Percentiles rank a stretch among this genome's conserved stretches.
These are phyloP conservation scores for Dichomitus squalens DNA, from an alignment of 1,284 basidiomycete genomes.

Conservation along the genomic window DNA sequence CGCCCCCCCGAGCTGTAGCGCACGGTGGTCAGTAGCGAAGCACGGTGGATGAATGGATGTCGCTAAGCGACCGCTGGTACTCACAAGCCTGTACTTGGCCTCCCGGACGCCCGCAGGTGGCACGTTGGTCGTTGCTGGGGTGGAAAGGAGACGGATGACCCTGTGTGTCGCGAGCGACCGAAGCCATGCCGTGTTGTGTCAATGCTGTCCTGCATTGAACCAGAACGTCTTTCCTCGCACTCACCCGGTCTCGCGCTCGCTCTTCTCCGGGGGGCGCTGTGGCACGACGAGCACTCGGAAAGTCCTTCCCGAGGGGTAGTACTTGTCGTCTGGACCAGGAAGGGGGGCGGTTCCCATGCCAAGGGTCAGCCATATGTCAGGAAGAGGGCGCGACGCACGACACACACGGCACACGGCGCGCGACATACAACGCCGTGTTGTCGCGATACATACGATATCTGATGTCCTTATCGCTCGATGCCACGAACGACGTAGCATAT, in stretches of 20 bases:
- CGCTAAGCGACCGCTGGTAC: not conserved
- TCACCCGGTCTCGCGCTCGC: slow-evolving; percentile 33
- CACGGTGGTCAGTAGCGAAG: slow-evolving; percentile 3
- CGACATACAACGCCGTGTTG: not conserved
- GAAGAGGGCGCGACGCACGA: too few species aligned
- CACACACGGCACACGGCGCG: not conserved
- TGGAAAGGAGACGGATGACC: slow-evolving; percentile 37
- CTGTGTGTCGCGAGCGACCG: slow-evolving; percentile 24
- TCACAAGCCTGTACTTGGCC: slow-evolving; percentile 1
- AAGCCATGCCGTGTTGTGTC: slow-evolving; percentile 15
- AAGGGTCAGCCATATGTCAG: slow-evolving; percentile 6
- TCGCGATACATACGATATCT: not conserved
- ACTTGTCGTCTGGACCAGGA: slow-evolving; percentile 26
- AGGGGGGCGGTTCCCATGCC: not conserved
- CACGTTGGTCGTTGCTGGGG: slow-evolving; percentile 25
- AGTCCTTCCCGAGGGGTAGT: slow-evolving; percentile 37
- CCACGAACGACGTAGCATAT: not conserved
- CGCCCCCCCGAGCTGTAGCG: slow-evolving; percentile 25
- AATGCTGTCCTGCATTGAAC: slow-evolving; percentile 14
- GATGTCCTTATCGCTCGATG: not conserved
- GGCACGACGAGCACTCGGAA: slow-evolving; percentile 41
- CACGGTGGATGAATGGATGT: slow-evolving; percentile 5
- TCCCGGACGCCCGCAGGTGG: not conserved
- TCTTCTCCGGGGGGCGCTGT: slow-evolving; percentile 31
- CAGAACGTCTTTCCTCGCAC: slow-evolving; percentile 9